Evolutionary conservation across 257 asterid genomes (phyloP), one percentile per base, ranked within the genome.

Genomic region (Cruciata laevipes): DNA sequence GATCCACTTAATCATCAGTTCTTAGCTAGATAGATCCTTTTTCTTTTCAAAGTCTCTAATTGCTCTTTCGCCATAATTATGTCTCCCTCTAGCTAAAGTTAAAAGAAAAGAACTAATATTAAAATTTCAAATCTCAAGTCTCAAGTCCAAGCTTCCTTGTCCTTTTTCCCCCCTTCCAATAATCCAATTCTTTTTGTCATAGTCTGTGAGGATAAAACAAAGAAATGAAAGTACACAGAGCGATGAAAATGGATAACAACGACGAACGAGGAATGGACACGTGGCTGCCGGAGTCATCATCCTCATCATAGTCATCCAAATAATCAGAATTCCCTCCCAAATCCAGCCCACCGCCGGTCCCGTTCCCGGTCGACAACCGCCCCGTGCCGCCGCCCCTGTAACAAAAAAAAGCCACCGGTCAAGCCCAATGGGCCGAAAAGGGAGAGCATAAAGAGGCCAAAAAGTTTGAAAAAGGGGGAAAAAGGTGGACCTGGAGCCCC

Each of bases 271-370:
- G 31, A 69, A 16, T 59, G 61, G 66, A 23, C 70, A 40, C 73
- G 30, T 7, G 8, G 70, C 83, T 69, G 61, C 80, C 83, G 2
- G 83, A 78, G 64, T 70, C 76, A 2, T 71, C 59, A 49, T 70
- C 76, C 1, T 71, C 59, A 24, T 32, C 77, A 69, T 73, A 73
- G 47, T 73, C 77, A 40, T 73, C 72, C 68, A 73, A 52, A 27
- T 18, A 49, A 52, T 73, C 69, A 14, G 69, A 24, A 37, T 56
- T 30, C 6, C 65, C 58, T 2, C 68, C 60, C 51, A 73, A 21
- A 52, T 52, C 73, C 24, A 40, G 11, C n/a, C 77, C 77, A 2
- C 13, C 23, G 7, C 8, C 23, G 0, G 40, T 73, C 0, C 69
- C 53, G 66, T 73, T 73, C 0, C 76, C 76, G 0, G 77, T 38